A percentile compares a stretch with the other conserved stretches of the same genome.
Conservation (phyloP, 2,329 filamentous ascomycete species). For the Lasiodiplodia theobromae region DNA sequence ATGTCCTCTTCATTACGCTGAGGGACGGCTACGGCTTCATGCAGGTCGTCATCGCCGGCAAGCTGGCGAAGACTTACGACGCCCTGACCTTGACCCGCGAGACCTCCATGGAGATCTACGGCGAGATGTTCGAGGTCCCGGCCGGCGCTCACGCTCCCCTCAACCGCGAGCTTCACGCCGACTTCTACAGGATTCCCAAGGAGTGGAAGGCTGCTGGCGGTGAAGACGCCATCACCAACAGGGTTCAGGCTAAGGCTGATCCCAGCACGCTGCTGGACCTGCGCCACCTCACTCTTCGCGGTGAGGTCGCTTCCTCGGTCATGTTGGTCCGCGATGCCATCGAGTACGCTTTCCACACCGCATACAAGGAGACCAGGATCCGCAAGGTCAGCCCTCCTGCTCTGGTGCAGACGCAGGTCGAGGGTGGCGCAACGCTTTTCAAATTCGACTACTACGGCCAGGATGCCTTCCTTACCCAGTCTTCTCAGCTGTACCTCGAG, state of each 20-base stretch:
- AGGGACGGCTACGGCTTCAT: slow-evolving; percentile 84
- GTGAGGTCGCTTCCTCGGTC: slow-evolving; percentile 82
- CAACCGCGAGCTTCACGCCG: slow-evolving; percentile 86
- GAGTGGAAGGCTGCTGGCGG: slow-evolving; percentile 80
- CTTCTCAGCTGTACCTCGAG: slow-evolving; percentile 96
- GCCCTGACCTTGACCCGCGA: slow-evolving; percentile 84
- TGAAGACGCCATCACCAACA: slow-evolving; percentile 91
- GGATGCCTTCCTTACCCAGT: slow-evolving; percentile 92
- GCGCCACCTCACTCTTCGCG: slow-evolving; percentile 83
- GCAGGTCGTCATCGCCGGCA: slow-evolving; percentile 82
- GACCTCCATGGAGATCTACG: slow-evolving; percentile 83
- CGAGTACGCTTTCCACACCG: slow-evolving; percentile 79
- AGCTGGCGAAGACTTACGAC: slow-evolving; percentile 90
- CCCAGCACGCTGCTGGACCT: slow-evolving; percentile 79
- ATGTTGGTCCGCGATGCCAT: slow-evolving; percentile 86
- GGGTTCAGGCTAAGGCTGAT: slow-evolving; percentile 72
- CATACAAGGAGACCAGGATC: slow-evolving; percentile 78
- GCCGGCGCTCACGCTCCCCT: slow-evolving; percentile 79
- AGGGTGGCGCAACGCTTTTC: slow-evolving; percentile 92
- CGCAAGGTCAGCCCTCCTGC: slow-evolving; percentile 88
- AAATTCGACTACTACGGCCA: slow-evolving; percentile 88
- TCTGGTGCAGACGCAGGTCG: slow-evolving; percentile 93
- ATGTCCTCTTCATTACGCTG: slow-evolving; percentile 85
- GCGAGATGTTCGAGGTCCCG: slow-evolving; percentile 83
- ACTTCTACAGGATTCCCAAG: slow-evolving; percentile 78